A percentile compares a stretch with the other conserved stretches of the same genome.
These are phyloP conservation scores for Penicillium concentricum DNA, from an alignment of 2,329 filamentous ascomycete species.

Conservation along the genomic window DNA sequence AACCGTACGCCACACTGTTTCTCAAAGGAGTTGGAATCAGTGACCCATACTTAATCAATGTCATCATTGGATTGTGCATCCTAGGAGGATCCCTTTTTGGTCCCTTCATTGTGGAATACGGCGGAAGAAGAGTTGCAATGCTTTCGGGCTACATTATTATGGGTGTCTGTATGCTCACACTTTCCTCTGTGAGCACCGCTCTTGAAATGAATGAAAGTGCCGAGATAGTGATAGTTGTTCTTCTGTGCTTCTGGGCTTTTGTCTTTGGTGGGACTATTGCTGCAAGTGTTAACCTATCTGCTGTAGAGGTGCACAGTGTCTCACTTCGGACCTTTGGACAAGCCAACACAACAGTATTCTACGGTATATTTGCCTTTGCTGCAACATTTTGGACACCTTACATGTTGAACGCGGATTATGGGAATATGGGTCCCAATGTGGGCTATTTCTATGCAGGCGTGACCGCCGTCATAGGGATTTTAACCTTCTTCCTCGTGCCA, in stretches of 20 bases:
- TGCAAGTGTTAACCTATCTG: slow-evolving; percentile 16
- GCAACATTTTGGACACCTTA: slow-evolving; percentile 25
- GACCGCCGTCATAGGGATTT: slow-evolving; percentile 14
- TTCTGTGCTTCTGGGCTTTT: slow-evolving; percentile 27
- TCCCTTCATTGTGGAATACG: slow-evolving; percentile 21
- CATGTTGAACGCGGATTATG: slow-evolving; percentile 22
- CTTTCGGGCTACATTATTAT: slow-evolving; percentile 20
- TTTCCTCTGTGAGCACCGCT: slow-evolving; percentile 18
- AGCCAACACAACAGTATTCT: slow-evolving; percentile 22
- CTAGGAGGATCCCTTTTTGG: slow-evolving; percentile 15
- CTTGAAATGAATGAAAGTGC: slow-evolving; percentile 9
- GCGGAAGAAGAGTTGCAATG: slow-evolving; percentile 20
- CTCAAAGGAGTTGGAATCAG: slow-evolving; percentile 21
- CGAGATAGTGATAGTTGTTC: slow-evolving; percentile 19
- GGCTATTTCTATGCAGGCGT: slow-evolving; percentile 31
- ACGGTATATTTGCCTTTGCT: slow-evolving; percentile 22
- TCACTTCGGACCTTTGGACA: slow-evolving; percentile 26
- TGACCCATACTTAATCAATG: slow-evolving; percentile 21
- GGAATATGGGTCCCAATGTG: slow-evolving; percentile 28
- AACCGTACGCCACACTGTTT: slow-evolving; percentile 14
- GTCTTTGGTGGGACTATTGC: slow-evolving; percentile 25
- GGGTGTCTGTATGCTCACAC: slow-evolving; percentile 23
- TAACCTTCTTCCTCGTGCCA: slow-evolving; percentile 24
- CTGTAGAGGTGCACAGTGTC: slow-evolving; percentile 27
- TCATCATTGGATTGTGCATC: slow-evolving; percentile 16